Percentiles rank a stretch among this genome's conserved stretches.
Evolutionary conservation across 441 rosid species (phyloP).

Genomic region (Brassica hybrid): DNA sequence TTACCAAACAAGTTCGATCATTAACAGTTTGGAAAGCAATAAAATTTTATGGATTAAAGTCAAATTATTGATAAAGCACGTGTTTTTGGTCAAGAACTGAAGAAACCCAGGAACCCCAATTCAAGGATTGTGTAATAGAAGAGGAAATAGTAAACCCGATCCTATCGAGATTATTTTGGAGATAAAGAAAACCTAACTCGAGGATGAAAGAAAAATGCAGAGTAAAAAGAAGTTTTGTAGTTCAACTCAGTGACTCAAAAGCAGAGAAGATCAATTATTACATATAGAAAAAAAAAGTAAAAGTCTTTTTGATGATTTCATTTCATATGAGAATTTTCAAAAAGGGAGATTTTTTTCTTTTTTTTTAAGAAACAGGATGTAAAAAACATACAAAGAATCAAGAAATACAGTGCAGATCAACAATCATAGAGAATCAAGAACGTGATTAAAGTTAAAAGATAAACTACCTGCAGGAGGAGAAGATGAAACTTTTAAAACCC

Average conservation of each 20-base stretch:
- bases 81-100: conserved; percentile 13
- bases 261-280: conserved; percentile 37
- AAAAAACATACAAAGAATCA: neutral
- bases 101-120: conserved; percentile 32
- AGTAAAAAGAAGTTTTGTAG: conserved; percentile 20
- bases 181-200: neutral
- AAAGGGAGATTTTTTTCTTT: neutral
- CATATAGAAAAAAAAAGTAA: conserved; percentile 2
- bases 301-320: conserved; percentile 36
- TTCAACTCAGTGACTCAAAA: conserved; percentile 33
- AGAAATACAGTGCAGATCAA: neutral
- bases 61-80: conserved; percentile 28
- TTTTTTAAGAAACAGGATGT: too few relatives aligned
- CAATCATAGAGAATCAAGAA: neutral
- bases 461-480: conserved; percentile 26
- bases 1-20: conserved; percentile 23
- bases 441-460: neutral
- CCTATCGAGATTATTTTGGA: too few relatives aligned
- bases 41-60: conserved; percentile 20
- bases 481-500: conserved; percentile 1
- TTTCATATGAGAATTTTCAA: conserved; percentile 5
- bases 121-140: conserved; percentile 6
- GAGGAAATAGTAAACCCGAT: neutral
- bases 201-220: conserved; percentile 21
- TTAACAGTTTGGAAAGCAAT: conserved; percentile 35